These are phyloP conservation scores for Claviceps quebecensis DNA, from an alignment of 2,329 filamentous ascomycete species.

Conservation along the genomic window DNA sequence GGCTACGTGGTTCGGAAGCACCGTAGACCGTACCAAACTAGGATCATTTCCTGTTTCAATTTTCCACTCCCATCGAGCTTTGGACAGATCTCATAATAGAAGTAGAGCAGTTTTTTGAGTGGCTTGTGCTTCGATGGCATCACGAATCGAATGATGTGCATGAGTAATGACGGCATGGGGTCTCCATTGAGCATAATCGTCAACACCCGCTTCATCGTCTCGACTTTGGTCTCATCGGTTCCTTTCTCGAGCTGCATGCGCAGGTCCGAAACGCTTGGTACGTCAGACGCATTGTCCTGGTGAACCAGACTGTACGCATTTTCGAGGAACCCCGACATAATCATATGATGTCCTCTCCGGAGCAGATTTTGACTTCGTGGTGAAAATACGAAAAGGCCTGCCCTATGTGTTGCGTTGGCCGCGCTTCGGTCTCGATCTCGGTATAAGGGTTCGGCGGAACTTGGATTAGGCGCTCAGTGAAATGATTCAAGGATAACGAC, in stretches of 20 bases:
- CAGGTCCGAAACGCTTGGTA: conserved; percentile 80
- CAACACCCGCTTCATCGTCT: conserved; percentile 92
- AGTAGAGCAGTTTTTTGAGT: conserved; percentile 95
- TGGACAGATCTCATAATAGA: conserved; percentile 98
- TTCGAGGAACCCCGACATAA: conserved; percentile 81
- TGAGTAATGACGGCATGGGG: conserved; percentile 84
- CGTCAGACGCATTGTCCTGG: conserved; percentile 90
- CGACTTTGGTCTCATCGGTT: conserved; percentile 80
- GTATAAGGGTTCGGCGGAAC: neutral
- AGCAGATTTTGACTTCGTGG: neutral
- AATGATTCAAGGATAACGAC: neutral
- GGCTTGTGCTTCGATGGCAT: conserved; percentile 97
- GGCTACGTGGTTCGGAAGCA: neutral
- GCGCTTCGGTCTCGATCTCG: neutral
- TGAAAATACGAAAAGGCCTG: neutral
- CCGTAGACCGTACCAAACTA: conserved; percentile 60
- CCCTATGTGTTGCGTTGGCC: neutral
- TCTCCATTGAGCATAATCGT: conserved; percentile 98
- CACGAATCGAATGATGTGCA: conserved; percentile 99
- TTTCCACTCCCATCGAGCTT: conserved; percentile 88
- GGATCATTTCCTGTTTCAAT: conserved; percentile 98
- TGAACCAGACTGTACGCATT: conserved; percentile 94
- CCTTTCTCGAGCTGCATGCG: conserved; percentile 89
- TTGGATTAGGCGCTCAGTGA: neutral
- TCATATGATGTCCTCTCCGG: conserved; percentile 33